phyloP scores from a whole-genome alignment of 2,329 filamentous ascomycete genomes.

The Fusarium sambucinum region DNA sequence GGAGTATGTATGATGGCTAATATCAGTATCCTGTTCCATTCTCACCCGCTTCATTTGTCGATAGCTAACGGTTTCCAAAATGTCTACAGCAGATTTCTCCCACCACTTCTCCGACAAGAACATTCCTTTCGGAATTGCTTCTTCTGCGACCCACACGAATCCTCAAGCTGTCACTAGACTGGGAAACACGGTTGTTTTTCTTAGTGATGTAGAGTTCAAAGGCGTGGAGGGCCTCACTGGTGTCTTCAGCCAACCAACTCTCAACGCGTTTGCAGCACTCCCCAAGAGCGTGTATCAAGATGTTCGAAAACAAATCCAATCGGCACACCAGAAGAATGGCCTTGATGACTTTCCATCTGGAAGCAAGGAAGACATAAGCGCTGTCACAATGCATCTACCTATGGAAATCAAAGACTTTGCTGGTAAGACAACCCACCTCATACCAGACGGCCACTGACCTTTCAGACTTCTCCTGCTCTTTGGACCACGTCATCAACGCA shows the following conservation, averaged over 20 bases:
- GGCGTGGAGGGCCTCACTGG: conserved; percentile 38
- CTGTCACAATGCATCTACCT: conserved; percentile 63
- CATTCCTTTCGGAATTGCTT: conserved; percentile 66
- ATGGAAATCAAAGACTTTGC: conserved; percentile 67
- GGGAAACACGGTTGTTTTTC: conserved; percentile 64
- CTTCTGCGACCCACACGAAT: conserved; percentile 51
- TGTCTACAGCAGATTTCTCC: conserved; percentile 3
- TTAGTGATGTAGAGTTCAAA: conserved; percentile 57
- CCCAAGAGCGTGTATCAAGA: not conserved
- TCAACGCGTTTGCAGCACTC: conserved; percentile 27
- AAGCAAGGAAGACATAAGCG: conserved; percentile 29
- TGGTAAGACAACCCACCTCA: not conserved
- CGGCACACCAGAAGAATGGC: accelerated
- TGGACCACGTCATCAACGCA: conserved; percentile 66
- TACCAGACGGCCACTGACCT: not conserved
- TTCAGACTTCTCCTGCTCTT: conserved; percentile 66
- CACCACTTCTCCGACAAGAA: conserved; percentile 65
- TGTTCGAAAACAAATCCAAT: conserved; percentile 8
- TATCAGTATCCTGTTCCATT: not conserved
- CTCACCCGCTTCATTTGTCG: accelerated
- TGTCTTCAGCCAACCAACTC: conserved; percentile 1
- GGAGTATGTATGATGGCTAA: not conserved
- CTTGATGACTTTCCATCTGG: conserved; percentile 16
- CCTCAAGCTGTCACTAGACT: conserved; percentile 65
- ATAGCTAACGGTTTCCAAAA: not conserved